phyloP scores from a whole-genome alignment of 306 rosid species.

The Casuarina equisetifolia region DNA sequence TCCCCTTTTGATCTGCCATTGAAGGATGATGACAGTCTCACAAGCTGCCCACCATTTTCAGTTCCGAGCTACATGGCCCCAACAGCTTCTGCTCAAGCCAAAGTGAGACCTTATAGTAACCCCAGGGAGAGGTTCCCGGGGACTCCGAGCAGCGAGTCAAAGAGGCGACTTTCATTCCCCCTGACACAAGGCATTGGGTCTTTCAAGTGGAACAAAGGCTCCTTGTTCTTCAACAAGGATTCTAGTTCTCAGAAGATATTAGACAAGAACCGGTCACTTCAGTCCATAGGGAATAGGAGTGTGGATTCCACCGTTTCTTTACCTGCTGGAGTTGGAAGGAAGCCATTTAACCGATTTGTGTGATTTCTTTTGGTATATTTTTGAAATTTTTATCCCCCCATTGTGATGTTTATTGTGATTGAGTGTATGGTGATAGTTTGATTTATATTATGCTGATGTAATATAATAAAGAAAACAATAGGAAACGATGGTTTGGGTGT shows the following conservation, averaged over 20 bases:
- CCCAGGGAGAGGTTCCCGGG: slow-evolving; percentile 74
- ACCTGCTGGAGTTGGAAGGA: slow-evolving; percentile 82
- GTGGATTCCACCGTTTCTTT: slow-evolving; percentile 85
- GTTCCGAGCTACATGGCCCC: slow-evolving; percentile 90
- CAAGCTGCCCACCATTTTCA: slow-evolving; percentile 92
- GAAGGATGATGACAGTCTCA: slow-evolving; percentile 83
- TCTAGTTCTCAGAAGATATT: slow-evolving; percentile 46
- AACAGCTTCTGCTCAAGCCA: slow-evolving; percentile 79
- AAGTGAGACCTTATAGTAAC: slow-evolving; percentile 61
- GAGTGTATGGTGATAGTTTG: slow-evolving; percentile 66
- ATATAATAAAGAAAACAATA: slow-evolving; percentile 58
- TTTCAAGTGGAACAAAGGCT: slow-evolving; percentile 80
- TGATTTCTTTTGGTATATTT: slow-evolving; percentile 54
- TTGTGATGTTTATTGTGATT: slow-evolving; percentile 44
- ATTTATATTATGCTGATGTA: slow-evolving; percentile 48
- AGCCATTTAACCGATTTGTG: slow-evolving; percentile 98
- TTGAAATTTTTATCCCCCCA: slow-evolving; percentile 31
- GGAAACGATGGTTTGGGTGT: slow-evolving; percentile 53
- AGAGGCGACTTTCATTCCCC: slow-evolving; percentile 78
- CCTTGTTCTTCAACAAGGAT: slow-evolving; percentile 56
- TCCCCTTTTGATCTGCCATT: slow-evolving; percentile 63
- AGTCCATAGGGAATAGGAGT: slow-evolving; percentile 62
- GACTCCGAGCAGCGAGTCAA: slow-evolving; percentile 73
- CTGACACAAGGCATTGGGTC: slow-evolving; percentile 74
- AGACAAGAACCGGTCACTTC: slow-evolving; percentile 62